Conservation (phyloP, 495 filamentous ascomycete species). For the Neurospora discreta region DNA sequence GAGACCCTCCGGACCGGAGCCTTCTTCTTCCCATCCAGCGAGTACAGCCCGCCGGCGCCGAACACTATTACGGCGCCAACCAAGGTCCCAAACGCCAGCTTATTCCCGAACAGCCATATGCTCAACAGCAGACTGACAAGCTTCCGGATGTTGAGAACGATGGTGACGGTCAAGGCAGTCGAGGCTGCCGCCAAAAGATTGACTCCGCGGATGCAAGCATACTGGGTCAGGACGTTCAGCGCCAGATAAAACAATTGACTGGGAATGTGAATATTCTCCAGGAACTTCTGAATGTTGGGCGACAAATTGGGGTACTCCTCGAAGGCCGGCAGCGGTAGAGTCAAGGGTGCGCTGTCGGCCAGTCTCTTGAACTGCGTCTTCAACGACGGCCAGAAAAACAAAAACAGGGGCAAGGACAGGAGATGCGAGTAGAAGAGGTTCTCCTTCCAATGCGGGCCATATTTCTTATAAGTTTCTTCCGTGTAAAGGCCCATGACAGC, state of each 20-base stretch:
- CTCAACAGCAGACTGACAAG: conserved; percentile 83
- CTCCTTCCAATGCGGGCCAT: conserved; percentile 89
- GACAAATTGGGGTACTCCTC: conserved; percentile 17
- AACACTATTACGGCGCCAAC: conserved; percentile 79
- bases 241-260: conserved; percentile 60
- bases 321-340: conserved; percentile 24
- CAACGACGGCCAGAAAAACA: conserved; percentile 44
- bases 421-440: conserved; percentile 90
- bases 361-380: conserved; percentile 38
- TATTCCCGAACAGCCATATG: conserved; percentile 87
- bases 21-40: conserved; percentile 51
- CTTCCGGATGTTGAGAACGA: conserved; percentile 91
- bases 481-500: conserved; percentile 94
- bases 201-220: conserved; percentile 87
- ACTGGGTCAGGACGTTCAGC: conserved; percentile 84
- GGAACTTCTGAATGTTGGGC: conserved; percentile 17
- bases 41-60: conserved; percentile 77
- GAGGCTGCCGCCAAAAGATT: conserved; percentile 78
- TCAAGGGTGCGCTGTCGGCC: conserved; percentile 35
- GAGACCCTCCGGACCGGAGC: conserved; percentile 7
- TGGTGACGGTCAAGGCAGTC: conserved; percentile 88
- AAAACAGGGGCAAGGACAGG: conserved; percentile 59
- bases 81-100: conserved; percentile 60
- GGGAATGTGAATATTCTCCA: conserved; percentile 43
- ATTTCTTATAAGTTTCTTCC: conserved; percentile 71